Evolutionary conservation across 106 monocot genomes (phyloP).

Genomic region (Allium fistulosum): DNA sequence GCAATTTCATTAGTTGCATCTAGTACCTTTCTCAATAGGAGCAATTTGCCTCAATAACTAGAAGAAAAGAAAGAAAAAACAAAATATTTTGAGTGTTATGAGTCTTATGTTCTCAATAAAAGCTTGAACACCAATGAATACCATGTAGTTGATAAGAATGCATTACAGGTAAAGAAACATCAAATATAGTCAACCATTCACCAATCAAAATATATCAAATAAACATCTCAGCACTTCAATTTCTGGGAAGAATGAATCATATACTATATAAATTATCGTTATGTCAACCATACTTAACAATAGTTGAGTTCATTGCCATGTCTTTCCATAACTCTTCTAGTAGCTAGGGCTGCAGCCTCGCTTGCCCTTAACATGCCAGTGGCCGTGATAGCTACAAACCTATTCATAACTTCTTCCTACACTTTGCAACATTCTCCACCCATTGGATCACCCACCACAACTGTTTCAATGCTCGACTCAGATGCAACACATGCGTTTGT

Average conservation of each 20-base stretch:
- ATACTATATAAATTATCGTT: not conserved
- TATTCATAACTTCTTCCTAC: conserved; percentile 82
- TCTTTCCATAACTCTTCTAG: conserved; percentile 86
- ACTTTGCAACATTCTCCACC: conserved; percentile 50
- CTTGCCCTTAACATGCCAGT: conserved; percentile 67
- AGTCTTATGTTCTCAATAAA: too few species aligned
- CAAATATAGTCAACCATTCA: too few species aligned
- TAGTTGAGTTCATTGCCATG: conserved; percentile 32
- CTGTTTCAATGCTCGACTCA: not conserved
- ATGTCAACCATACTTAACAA: conserved; percentile 6
- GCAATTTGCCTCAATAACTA: too few species aligned
- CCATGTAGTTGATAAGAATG: too few species aligned
- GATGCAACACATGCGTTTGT: too few species aligned
- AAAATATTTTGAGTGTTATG: too few species aligned
- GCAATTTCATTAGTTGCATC: too few species aligned
- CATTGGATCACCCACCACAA: conserved; percentile 24
- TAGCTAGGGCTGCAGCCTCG: conserved; percentile 85
- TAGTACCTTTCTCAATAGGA: too few species aligned
- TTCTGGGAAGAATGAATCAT: not conserved
- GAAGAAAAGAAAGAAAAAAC: too few species aligned
- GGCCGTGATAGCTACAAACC: conserved; percentile 82
- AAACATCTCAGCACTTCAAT: not conserved
- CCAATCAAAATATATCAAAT: too few species aligned
- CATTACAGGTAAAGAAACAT: too few species aligned
- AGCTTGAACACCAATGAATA: too few species aligned